Conservation (phyloP, 192 early-diverging fungal species). For the Globomyces pollinis-pini region DNA sequence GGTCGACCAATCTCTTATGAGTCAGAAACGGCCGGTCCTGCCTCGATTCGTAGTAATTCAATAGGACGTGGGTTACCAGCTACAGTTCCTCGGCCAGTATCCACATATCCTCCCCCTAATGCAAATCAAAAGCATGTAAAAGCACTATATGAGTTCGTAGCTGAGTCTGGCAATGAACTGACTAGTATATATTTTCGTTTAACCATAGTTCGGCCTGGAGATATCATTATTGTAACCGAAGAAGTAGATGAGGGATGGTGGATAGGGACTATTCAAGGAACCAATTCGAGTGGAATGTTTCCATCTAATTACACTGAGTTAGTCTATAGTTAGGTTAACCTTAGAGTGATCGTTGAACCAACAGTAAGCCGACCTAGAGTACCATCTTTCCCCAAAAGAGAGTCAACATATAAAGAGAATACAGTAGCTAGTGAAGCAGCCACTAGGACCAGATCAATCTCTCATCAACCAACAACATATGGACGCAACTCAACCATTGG, state of each 20-base stretch:
- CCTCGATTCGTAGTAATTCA: not conserved
- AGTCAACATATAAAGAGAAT: not conserved
- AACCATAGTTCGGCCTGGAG: constrained; percentile 62
- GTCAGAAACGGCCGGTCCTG: not conserved
- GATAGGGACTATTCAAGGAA: constrained; percentile 73
- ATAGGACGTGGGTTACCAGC: not conserved
- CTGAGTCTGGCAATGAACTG: constrained; percentile 71
- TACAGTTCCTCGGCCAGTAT: not conserved
- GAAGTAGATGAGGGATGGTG: constrained; percentile 95
- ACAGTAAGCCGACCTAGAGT: not conserved
- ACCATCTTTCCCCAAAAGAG: not conserved
- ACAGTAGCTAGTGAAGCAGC: not conserved
- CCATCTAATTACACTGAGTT: constrained; percentile 83
- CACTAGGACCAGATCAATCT: not conserved
- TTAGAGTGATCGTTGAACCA: constrained; percentile 7
- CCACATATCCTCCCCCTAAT: too few relatives aligned
- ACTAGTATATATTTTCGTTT: constrained; percentile 25
- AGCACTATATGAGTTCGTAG: constrained; percentile 75
- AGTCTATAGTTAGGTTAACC: constrained; percentile 31
- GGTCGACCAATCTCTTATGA: not conserved
- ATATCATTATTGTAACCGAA: constrained; percentile 76
- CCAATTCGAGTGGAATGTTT: constrained; percentile 77
- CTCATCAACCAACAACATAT: not conserved
- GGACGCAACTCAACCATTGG: not conserved
- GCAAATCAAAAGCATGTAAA: constrained; percentile 51